Evolutionary conservation across 164 flowering plant genomes (phyloP).

Genomic region (Vitis rotundifolia): DNA sequence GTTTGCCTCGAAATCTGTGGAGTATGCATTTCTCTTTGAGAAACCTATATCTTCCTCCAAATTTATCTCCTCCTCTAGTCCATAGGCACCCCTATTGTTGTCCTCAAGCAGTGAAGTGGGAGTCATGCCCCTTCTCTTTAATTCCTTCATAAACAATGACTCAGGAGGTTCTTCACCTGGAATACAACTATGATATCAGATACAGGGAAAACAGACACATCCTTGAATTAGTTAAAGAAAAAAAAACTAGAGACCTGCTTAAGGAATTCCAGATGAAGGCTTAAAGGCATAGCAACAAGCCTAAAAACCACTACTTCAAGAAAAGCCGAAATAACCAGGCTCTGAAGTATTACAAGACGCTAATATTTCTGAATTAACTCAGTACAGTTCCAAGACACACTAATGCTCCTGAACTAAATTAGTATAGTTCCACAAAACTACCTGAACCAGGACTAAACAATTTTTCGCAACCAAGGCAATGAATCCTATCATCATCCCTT

Average conservation of each 20-base stretch:
- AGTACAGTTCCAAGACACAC: not conserved
- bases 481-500: not conserved
- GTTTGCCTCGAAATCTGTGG: conserved; percentile 54
- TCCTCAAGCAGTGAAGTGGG: conserved; percentile 90
- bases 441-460: not conserved
- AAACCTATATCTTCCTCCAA: conserved; percentile 45
- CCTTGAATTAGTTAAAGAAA: not conserved
- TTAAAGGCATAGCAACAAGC: not conserved
- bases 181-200: not conserved
- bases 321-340: not conserved
- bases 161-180: conserved; percentile 96
- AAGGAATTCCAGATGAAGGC: not conserved
- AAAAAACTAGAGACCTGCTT: not conserved
- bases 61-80: conserved; percentile 38
- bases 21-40: conserved; percentile 51
- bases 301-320: not conserved
- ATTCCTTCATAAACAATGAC: conserved; percentile 92
- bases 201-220: not conserved
- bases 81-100: conserved; percentile 37
- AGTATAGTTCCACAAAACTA: not conserved
- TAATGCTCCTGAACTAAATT: not conserved
- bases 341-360: not conserved
- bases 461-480: not conserved
- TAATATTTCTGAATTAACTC: not conserved
- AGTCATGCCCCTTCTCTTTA: conserved; percentile 80